Percentiles rank a stretch among this genome's conserved stretches.
Conservation (phyloP, 2,329 filamentous ascomycete species). For the Microcera coccophila region DNA sequence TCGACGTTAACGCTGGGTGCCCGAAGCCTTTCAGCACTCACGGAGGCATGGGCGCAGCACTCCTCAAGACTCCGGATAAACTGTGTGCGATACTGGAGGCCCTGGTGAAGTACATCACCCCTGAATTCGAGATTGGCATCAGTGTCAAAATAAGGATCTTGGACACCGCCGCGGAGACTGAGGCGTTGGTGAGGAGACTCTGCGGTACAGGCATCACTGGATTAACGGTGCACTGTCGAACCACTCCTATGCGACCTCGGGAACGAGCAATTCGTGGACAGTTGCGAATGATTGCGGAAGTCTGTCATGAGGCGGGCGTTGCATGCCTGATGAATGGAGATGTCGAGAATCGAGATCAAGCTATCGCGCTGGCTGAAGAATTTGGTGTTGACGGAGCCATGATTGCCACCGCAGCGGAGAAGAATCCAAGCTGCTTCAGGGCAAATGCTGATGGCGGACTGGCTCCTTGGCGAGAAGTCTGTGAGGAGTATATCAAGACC, state of each 20-base stretch:
- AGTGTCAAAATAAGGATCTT: slow-evolving; percentile 95
- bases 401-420: slow-evolving; percentile 92
- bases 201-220: slow-evolving; percentile 87
- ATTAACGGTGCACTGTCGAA: slow-evolving; percentile 91
- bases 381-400: slow-evolving; percentile 91
- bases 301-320: slow-evolving; percentile 81
- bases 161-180: slow-evolving; percentile 70
- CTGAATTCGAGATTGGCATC: slow-evolving; percentile 81
- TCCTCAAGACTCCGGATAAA: slow-evolving; percentile 79
- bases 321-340: slow-evolving; percentile 97
- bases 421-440: slow-evolving; percentile 85
- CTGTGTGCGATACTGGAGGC: slow-evolving; percentile 79
- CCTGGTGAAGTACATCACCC: slow-evolving; percentile 72
- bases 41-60: slow-evolving; percentile 92
- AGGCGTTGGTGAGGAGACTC: slow-evolving; percentile 70
- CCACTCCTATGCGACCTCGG: slow-evolving; percentile 88
- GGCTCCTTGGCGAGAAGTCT: slow-evolving; percentile 72
- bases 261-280: slow-evolving; percentile 84
- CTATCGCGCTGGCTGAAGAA: slow-evolving; percentile 65
- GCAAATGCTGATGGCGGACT: slow-evolving; percentile 63
- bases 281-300: slow-evolving; percentile 73
- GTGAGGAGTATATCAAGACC: slow-evolving; percentile 67
- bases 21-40: slow-evolving; percentile 93
- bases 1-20: slow-evolving; percentile 97
- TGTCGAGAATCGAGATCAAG: slow-evolving; percentile 71